phyloP scores from a whole-genome alignment of 306 rosid species.

The Canavalia gladiata region DNA sequence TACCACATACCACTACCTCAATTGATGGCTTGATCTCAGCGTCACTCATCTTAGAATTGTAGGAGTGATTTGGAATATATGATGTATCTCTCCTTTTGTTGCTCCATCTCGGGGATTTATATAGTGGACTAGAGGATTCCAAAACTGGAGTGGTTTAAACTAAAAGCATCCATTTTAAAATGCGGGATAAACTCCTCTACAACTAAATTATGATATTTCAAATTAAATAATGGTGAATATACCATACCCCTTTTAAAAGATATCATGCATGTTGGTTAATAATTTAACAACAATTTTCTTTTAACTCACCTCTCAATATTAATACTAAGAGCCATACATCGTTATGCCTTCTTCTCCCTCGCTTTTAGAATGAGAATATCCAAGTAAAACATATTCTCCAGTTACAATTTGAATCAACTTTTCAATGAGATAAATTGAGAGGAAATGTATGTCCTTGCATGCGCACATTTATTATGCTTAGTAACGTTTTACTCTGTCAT shows the following conservation, averaged over 20 bases:
- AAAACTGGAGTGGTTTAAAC: not conserved
- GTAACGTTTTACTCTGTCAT: not conserved
- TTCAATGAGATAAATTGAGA: not conserved
- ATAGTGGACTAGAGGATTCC: slow-evolving; percentile 20
- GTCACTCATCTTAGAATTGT: slow-evolving; percentile 33
- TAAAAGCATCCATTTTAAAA: no score
- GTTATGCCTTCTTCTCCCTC: not conserved
- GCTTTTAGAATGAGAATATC: not conserved
- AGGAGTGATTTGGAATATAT: not conserved
- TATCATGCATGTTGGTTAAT: no score
- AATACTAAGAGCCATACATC: not conserved
- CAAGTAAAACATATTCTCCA: not conserved
- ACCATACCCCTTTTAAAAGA: no score
- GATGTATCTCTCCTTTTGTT: slow-evolving; percentile 1
- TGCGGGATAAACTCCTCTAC: no score
- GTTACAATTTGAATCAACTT: not conserved
- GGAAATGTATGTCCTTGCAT: not conserved
- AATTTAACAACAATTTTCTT: not conserved
- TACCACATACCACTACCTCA: slow-evolving; percentile 38
- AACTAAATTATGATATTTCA: no score
- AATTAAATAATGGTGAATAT: no score
- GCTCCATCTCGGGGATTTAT: slow-evolving; percentile 26
- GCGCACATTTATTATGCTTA: not conserved
- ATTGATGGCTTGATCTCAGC: slow-evolving; percentile 32
- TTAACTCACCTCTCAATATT: not conserved